Evolutionary conservation across 179 eudicot species (phyloP).

Genomic region (Patellifolia procumbens): DNA sequence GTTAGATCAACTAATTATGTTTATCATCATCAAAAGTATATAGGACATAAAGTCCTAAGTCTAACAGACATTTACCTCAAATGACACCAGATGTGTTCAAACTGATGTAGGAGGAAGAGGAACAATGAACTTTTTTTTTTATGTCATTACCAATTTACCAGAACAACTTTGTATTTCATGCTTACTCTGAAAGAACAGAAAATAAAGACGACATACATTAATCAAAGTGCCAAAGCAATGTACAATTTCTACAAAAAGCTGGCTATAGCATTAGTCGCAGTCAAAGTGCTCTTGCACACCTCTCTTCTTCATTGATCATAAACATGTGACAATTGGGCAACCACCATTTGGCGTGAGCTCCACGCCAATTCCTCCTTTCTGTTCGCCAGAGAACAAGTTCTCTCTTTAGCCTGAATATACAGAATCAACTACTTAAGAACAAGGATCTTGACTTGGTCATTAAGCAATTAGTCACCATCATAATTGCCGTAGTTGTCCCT

Average conservation of each 20-base stretch:
- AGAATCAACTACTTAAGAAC: not conserved
- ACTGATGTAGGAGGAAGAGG: too few relatives aligned
- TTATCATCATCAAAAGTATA: too few relatives aligned
- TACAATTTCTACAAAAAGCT: conserved; percentile 5
- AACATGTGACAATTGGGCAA: too few relatives aligned
- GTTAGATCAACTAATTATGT: too few relatives aligned
- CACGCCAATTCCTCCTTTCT: too few relatives aligned
- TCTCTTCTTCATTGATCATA: not conserved
- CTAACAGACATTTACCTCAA: too few relatives aligned
- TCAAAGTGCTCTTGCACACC: not conserved
- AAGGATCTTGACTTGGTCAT: not conserved
- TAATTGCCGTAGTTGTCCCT: conserved; percentile 25
- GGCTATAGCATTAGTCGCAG: not conserved
- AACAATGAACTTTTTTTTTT: not conserved
- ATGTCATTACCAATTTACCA: not conserved
- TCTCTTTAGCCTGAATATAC: not conserved
- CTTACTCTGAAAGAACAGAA: not conserved
- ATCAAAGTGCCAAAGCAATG: conserved; percentile 9
- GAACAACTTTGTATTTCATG: conserved; percentile 10
- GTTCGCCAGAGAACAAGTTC: too few relatives aligned
- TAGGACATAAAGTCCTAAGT: too few relatives aligned
- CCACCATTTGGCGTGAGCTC: too few relatives aligned
- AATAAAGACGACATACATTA: not conserved
- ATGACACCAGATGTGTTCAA: too few relatives aligned
- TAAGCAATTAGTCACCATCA: conserved; percentile 24